A percentile compares a stretch with the other conserved stretches of the same genome.
phyloP scores from a whole-genome alignment of 108 stramenopile species.

The Chaetoceros tenuissimus region DNA sequence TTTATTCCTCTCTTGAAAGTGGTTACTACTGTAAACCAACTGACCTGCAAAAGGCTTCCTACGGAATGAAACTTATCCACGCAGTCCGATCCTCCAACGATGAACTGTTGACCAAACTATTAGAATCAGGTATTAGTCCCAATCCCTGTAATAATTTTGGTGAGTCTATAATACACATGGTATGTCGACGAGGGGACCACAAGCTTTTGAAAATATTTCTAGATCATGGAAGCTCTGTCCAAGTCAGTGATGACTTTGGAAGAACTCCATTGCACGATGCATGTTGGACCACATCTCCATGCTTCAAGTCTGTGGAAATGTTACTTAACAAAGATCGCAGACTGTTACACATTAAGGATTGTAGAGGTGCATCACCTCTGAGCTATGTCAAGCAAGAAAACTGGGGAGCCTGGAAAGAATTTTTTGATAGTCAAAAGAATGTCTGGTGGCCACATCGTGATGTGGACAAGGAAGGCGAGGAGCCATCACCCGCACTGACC shows the following conservation, averaged over 20 bases:
- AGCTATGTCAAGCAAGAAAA: slow-evolving; percentile 62
- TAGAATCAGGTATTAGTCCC: slow-evolving; percentile 54
- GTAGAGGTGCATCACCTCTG: slow-evolving; percentile 63
- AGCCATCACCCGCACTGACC: slow-evolving; percentile 17
- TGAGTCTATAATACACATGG: slow-evolving; percentile 71
- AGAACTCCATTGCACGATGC: slow-evolving; percentile 71
- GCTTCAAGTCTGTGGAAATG: slow-evolving; percentile 27
- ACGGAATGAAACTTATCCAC: slow-evolving; percentile 62
- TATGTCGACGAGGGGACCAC: slow-evolving; percentile 58
- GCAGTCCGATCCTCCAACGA: slow-evolving; percentile 67
- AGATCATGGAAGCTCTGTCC: slow-evolving; percentile 40
- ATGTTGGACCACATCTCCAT: slow-evolving; percentile 49
- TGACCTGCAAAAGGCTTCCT: slow-evolving; percentile 65
- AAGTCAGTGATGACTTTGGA: slow-evolving; percentile 70
- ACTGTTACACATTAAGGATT: slow-evolving; percentile 62
- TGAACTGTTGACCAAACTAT: slow-evolving; percentile 29
- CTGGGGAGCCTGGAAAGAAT: slow-evolving; percentile 58
- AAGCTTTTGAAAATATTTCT: slow-evolving; percentile 42
- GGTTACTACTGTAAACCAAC: slow-evolving; percentile 69
- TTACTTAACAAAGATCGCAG: slow-evolving; percentile 37
- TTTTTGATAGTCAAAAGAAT: slow-evolving; percentile 40
- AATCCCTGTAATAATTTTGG: slow-evolving; percentile 89
- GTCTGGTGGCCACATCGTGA: slow-evolving; percentile 43
- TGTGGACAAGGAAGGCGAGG: slow-evolving; percentile 14
- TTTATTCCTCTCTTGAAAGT: slow-evolving; percentile 34